phyloP scores from a whole-genome alignment of 2,329 filamentous ascomycete genomes.

The Aspergillus pseudotamarii region DNA sequence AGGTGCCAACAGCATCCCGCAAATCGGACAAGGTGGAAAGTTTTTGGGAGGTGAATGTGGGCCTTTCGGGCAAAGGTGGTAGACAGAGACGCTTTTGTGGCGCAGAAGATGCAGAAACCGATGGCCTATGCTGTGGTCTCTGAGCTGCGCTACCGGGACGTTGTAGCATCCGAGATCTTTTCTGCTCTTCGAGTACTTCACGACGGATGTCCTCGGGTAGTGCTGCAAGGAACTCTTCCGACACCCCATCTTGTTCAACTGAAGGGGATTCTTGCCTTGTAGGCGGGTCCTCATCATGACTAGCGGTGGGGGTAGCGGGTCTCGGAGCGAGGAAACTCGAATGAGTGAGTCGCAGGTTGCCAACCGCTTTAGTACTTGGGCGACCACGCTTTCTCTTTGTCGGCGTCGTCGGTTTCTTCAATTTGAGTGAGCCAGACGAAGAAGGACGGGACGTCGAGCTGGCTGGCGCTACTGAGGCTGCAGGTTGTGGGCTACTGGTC shows the following conservation, averaged over 20 bases:
- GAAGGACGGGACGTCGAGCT: constrained; percentile 50
- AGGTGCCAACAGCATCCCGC: constrained; percentile 72
- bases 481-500: constrained; percentile 32
- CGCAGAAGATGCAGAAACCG: constrained; percentile 13
- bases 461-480: constrained; percentile 53
- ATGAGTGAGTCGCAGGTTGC: constrained; percentile 67
- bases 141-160: constrained; percentile 51
- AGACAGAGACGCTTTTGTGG: constrained; percentile 38
- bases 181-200: constrained; percentile 78
- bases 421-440: constrained; percentile 36
- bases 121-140: constrained; percentile 24
- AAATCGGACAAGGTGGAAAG: constrained; percentile 64
- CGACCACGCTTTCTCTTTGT: constrained; percentile 66
- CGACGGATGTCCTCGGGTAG: constrained; percentile 77
- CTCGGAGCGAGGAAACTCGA: constrained; percentile 66
- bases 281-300: constrained; percentile 10
- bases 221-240: constrained; percentile 75
- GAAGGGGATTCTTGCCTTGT: constrained; percentile 31
- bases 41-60: constrained; percentile 65
- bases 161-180: constrained; percentile 61
- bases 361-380: constrained; percentile 56
- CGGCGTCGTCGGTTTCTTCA: constrained; percentile 59
- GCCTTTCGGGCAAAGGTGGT: constrained; percentile 54
- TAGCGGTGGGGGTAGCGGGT: constrained; percentile 19
- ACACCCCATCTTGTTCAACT: constrained; percentile 47